Percentiles rank a stretch among this genome's conserved stretches.
phyloP scores from a whole-genome alignment of 2,329 filamentous ascomycete species.

The Epichloe aotearoae region DNA sequence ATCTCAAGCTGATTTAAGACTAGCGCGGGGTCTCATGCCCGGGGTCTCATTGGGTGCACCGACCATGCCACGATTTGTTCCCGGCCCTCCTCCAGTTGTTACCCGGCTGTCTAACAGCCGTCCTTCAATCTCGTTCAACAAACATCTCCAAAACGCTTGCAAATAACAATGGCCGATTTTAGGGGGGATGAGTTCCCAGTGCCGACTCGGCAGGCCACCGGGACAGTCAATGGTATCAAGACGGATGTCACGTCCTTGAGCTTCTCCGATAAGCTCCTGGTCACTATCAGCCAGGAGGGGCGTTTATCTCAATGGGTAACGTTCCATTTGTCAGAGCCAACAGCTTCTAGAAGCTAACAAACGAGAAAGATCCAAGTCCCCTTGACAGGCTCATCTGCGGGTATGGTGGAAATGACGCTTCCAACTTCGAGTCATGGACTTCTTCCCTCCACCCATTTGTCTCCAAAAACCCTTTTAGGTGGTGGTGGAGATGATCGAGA shows the following conservation, averaged over 20 bases:
- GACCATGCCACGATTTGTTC: no score
- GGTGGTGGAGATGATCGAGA: constrained; percentile 69
- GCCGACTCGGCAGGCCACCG: constrained; percentile 42
- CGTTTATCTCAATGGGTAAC: constrained; percentile 82
- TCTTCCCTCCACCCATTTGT: constrained; percentile 70
- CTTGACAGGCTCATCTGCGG: constrained; percentile 53
- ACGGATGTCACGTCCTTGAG: constrained; percentile 62
- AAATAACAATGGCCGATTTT: constrained; percentile 21
- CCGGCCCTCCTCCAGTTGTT: no score
- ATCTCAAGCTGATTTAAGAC: constrained; percentile 14
- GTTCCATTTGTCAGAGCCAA: constrained; percentile 1
- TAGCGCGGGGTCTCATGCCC: constrained; percentile 24
- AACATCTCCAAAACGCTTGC: constrained; percentile 1
- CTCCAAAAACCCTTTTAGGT: constrained; percentile 75
- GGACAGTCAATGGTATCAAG: constrained; percentile 49
- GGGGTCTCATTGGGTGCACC: constrained; percentile 11
- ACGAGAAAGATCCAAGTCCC: constrained; percentile 60
- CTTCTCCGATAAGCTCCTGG: constrained; percentile 82
- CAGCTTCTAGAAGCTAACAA: constrained; percentile 1
- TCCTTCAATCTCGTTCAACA: neutral
- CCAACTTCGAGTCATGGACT: constrained; percentile 31
- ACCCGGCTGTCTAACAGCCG: neutral
- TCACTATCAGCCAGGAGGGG: constrained; percentile 79
- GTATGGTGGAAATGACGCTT: constrained; percentile 46
- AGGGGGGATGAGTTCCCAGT: constrained; percentile 54